Conservation (phyloP, 2,329 filamentous ascomycete genomes). For the Neoascochyta sp. region DNA sequence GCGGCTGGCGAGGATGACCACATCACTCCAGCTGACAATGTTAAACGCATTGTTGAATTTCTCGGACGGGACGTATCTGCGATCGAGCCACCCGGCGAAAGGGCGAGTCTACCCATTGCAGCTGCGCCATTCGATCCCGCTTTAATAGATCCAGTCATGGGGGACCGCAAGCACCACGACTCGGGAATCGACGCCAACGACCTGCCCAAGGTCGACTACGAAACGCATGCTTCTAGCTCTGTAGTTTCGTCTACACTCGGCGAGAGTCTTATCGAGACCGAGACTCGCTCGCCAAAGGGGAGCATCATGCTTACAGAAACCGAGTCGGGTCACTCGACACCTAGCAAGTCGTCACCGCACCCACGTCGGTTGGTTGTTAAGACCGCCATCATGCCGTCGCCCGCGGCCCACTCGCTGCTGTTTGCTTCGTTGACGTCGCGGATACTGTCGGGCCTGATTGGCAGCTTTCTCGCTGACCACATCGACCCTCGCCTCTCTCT, state of each 20-base stretch:
- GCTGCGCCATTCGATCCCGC: conserved; percentile 48
- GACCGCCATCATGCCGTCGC: conserved; percentile 66
- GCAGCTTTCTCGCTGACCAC: conserved; percentile 72
- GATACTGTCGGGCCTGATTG: conserved; percentile 74
- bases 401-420: conserved; percentile 78
- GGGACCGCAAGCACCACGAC: conserved; percentile 33
- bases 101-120: conserved; percentile 46
- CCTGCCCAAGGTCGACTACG: conserved; percentile 20
- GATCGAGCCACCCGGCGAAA: conserved; percentile 27
- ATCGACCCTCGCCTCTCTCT: conserved; percentile 75
- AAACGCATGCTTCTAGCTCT: conserved; percentile 12
- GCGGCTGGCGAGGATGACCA: conserved; percentile 74
- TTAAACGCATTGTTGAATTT: conserved; percentile 61
- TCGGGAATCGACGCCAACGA: conserved; percentile 33
- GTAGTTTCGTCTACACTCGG: conserved; percentile 15
- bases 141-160: conserved; percentile 12
- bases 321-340: conserved; percentile 5
- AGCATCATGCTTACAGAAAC: conserved; percentile 15
- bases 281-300: conserved; percentile 34
- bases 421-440: conserved; percentile 75
- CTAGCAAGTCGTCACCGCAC: conserved; percentile 12
- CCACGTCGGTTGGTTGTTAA: conserved; percentile 53
- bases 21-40: conserved; percentile 68
- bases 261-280: conserved; percentile 15
- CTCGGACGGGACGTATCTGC: conserved; percentile 39